These are phyloP conservation scores for Tolypocladium inflatum DNA, from an alignment of 2,329 filamentous ascomycete genomes.

Conservation along the genomic window DNA sequence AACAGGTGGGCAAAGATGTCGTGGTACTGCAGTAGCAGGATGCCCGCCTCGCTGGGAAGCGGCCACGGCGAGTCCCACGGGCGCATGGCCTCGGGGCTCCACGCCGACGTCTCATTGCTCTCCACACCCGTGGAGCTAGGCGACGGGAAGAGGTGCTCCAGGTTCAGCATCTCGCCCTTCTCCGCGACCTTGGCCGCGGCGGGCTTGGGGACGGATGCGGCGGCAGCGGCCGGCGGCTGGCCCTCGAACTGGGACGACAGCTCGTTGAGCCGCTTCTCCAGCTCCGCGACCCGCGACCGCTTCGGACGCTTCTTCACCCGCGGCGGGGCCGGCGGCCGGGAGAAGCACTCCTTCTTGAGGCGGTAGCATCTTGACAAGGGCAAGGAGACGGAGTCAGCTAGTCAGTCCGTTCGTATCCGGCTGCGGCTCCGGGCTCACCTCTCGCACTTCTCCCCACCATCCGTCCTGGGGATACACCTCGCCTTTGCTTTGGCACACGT, in stretches of 20 bases:
- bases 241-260: conserved; percentile 34
- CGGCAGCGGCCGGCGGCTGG: conserved; percentile 8
- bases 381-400: background rate
- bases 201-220: conserved; percentile 4
- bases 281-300: conserved; percentile 38
- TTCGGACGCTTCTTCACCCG: conserved; percentile 36
- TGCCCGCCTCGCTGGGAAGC: conserved; percentile 27
- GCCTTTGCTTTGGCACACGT: conserved; percentile 44
- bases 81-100: conserved; percentile 10
- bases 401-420: background rate
- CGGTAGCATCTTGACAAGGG: conserved; percentile 32
- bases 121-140: conserved; percentile 12
- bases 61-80: conserved; percentile 30
- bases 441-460: conserved; percentile 32
- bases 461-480: conserved; percentile 34
- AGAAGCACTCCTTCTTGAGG: conserved; percentile 35
- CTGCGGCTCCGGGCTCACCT: conserved; percentile 22
- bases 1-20: conserved; percentile 24
- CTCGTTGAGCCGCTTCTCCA: conserved; percentile 40
- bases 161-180: conserved; percentile 14
- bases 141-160: conserved; percentile 26
- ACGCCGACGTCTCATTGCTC: conserved; percentile 9
- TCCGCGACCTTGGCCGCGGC: conserved; percentile 5
- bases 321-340: conserved; percentile 37
- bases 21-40: conserved; percentile 26